Evolutionary conservation across 768 basidiomycete species (phyloP), one percentile per base, ranked within the genome.

Genomic region (Mycena indigotica): DNA sequence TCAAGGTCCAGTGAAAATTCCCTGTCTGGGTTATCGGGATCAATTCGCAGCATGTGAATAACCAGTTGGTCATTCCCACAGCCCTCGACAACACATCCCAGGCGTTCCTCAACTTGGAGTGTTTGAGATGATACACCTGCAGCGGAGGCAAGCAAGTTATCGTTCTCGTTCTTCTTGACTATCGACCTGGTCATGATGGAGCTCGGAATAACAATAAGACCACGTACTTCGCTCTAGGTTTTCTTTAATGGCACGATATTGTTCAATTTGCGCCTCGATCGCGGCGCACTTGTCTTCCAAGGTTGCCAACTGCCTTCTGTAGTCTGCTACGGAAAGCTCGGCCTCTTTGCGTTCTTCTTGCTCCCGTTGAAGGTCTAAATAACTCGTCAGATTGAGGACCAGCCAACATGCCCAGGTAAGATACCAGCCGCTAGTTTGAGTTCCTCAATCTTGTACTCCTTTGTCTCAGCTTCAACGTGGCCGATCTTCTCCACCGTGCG

Each of bases 1-100:
- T 95, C 91, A n/a, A 95, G 69, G 0, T 93, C 85, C 56, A 95
- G 76, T 56, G 80, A 85, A 56, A 86, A 91, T 62, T 92, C 90
- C 28, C 81, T 77, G 8, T 82, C 77, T 2, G 77, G 76, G 45
- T 88, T 81, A 3, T 72, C 61, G 4, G 79, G 75, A 65, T 93
- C 88, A 32, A 94, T 67, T 55, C 83, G 73, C 10, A 80, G 80
- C 70, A 94, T 94, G 4, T 86, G 84, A 53, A 95, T 75, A 45
- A 94, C 79, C 19, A 95, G 78, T 46, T 84, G 80, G 68, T 90
- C 87, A 30, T 76, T 77, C 65, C 85, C 85, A 39, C 95, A 81
- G 35, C 92, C 92, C 70, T 95, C 91, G n/a, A 95, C 80, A 16
- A 78, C 71, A 68, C 85, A 89, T 16, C 80, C 80, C 28, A 91